These are phyloP conservation scores for Senecio squalidus DNA, from an alignment of 140 eudicot genomes.

Conservation along the genomic window DNA sequence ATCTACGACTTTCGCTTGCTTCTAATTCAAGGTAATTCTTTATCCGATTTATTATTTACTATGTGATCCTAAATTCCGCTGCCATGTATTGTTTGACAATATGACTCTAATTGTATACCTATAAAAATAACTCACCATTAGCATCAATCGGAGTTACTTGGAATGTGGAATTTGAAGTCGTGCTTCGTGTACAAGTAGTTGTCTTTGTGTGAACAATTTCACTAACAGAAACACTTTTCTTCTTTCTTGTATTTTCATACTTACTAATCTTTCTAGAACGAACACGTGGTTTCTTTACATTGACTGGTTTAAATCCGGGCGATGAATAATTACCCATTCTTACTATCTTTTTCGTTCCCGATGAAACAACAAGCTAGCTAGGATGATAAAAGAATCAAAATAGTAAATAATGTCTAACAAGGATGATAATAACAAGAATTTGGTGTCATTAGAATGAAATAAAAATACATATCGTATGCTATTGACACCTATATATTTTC, in stretches of 20 bases:
- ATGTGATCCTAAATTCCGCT: no score
- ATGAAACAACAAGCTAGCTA: conserved; percentile 13
- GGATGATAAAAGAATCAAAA: no score
- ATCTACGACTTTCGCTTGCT: no score
- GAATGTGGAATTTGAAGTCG: conserved; percentile 44
- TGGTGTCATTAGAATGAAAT: conserved; percentile 18
- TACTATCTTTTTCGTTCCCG: conserved; percentile 7
- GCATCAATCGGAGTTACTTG: conserved; percentile 70
- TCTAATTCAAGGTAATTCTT: no score
- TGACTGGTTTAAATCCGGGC: conserved; percentile 16
- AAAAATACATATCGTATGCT: conserved; percentile 13
- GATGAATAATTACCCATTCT: conserved; percentile 48
- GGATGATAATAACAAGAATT: conserved; percentile 27
- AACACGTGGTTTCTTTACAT: conserved; percentile 21
- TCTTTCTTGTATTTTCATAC: conserved; percentile 32
- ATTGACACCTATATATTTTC: conserved; percentile 6
- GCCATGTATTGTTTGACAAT: no score
- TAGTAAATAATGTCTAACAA: background rate
- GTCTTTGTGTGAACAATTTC: conserved; percentile 65
- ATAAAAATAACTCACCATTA: conserved; percentile 49
- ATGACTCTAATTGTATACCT: no score
- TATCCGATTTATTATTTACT: no score
- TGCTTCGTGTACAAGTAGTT: conserved; percentile 53
- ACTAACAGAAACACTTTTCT: conserved; percentile 38
- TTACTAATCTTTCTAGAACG: conserved; percentile 31